A percentile compares a stretch with the other conserved stretches of the same genome.
These are phyloP conservation scores for Abrus precatorius DNA, from an alignment of 306 rosid species.

Conservation along the genomic window DNA sequence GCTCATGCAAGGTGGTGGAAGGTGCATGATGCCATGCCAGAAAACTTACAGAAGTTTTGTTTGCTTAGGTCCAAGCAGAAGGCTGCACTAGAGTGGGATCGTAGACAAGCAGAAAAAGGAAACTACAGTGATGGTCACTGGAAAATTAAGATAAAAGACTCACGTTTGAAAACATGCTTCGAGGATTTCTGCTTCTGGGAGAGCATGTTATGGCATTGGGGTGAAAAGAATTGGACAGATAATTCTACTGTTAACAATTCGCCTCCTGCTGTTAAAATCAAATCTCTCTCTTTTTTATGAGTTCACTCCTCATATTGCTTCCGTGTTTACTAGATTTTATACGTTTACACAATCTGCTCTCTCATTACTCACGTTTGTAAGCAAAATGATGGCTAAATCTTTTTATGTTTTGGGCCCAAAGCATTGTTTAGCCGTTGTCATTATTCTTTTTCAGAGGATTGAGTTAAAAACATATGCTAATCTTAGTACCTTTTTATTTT, in stretches of 20 bases:
- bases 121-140: constrained; percentile 86
- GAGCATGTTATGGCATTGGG: constrained; percentile 90
- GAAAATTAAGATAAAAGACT: constrained; percentile 77
- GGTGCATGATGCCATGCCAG: constrained; percentile 87
- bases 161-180: constrained; percentile 67
- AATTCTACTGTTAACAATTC: constrained; percentile 60
- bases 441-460: constrained; percentile 19
- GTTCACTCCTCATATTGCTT: constrained; percentile 33
- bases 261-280: constrained; percentile 49
- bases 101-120: constrained; percentile 79
- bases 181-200: constrained; percentile 91
- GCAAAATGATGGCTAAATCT: constrained; percentile 28
- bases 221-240: constrained; percentile 83
- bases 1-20: constrained; percentile 92
- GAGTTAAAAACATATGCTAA: background rate
- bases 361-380: background rate
- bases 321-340: constrained; percentile 24
- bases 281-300: constrained; percentile 55
- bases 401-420: constrained; percentile 12
- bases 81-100: constrained; percentile 88
- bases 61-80: constrained; percentile 84
- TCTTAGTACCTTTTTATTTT: background rate
- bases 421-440: constrained; percentile 6
- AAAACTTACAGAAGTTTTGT: constrained; percentile 75
- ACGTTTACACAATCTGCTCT: constrained; percentile 30